A percentile compares a stretch with the other conserved stretches of the same genome.
phyloP scores from a whole-genome alignment of 139 green algal species.

The Picochlorum sp. region DNA sequence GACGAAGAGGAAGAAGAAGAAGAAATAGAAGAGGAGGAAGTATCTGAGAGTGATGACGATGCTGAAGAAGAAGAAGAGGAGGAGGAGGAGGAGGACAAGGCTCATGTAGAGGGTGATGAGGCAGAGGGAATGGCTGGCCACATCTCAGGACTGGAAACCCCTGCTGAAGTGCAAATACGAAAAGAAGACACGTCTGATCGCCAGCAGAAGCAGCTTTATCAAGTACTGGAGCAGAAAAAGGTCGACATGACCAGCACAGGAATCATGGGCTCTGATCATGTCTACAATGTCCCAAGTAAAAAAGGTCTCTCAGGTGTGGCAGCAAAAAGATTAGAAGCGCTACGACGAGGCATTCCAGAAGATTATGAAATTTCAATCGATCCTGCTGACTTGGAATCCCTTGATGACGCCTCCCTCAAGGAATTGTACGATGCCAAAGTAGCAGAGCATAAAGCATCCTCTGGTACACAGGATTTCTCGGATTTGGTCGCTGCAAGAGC shows the following conservation, averaged over 20 bases:
- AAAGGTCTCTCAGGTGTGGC: constrained; percentile 28
- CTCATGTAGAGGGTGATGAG: constrained; percentile 11
- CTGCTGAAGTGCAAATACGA: constrained; percentile 78
- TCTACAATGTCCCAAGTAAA: constrained; percentile 71
- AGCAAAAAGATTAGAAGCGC: constrained; percentile 31
- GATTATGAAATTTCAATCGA: constrained; percentile 83
- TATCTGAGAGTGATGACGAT: constrained; percentile 33
- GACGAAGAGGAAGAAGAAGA: constrained; percentile 54
- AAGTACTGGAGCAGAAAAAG: constrained; percentile 69
- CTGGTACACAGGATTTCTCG: constrained; percentile 76
- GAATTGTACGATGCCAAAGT: constrained; percentile 50
- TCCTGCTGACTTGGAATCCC: constrained; percentile 82
- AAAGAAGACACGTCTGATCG: constrained; percentile 46
- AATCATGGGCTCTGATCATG: constrained; percentile 82
- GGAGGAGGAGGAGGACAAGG: constrained; percentile 23
- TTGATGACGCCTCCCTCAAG: constrained; percentile 63
- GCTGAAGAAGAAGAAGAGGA: constrained; percentile 42
- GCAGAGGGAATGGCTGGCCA: constrained; percentile 44
- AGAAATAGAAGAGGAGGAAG: constrained; percentile 48
- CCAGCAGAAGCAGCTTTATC: constrained; percentile 45
- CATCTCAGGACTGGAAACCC: constrained; percentile 71
- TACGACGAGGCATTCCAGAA: constrained; percentile 21
- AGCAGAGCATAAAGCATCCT: constrained; percentile 34
- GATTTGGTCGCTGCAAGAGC: constrained; percentile 88
- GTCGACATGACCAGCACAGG: constrained; percentile 22